phyloP scores from a whole-genome alignment of 768 basidiomycete genomes.

The Pholiota molesta region DNA sequence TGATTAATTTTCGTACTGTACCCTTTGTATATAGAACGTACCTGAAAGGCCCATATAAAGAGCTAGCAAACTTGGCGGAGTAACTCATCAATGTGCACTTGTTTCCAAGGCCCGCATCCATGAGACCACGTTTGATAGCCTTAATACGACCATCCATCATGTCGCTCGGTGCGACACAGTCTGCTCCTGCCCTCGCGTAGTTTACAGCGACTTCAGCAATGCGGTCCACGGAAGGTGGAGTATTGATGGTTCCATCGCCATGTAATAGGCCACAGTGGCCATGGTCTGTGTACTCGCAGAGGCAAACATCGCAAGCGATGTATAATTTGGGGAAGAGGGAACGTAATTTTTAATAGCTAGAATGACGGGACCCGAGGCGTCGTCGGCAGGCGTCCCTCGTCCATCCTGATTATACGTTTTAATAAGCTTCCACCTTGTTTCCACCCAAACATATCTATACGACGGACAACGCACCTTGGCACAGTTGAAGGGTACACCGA shows the following conservation, averaged over 20 bases:
- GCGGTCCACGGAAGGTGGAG: slow-evolving; percentile 77
- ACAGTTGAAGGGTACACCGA: slow-evolving; percentile 87
- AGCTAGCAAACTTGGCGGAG: slow-evolving; percentile 96
- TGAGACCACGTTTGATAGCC: slow-evolving; percentile 84
- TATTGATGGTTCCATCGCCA: slow-evolving; percentile 76
- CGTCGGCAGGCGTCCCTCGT: slow-evolving; percentile 87
- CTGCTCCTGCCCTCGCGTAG: slow-evolving; percentile 95
- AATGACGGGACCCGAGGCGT: slow-evolving; percentile 89
- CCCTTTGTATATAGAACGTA: slow-evolving; percentile 31
- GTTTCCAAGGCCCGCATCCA: slow-evolving; percentile 85
- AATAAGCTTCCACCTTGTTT: background rate
- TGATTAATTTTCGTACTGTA: slow-evolving; percentile 1
- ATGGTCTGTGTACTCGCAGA: slow-evolving; percentile 99
- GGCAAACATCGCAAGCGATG: slow-evolving; percentile 93
- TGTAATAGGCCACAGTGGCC: slow-evolving; percentile 92
- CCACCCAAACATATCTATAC: background rate
- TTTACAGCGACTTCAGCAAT: slow-evolving; percentile 91
- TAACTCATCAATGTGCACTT: slow-evolving; percentile 94
- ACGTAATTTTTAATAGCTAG: slow-evolving; percentile 81
- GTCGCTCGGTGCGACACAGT: slow-evolving; percentile 97
- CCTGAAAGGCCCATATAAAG: slow-evolving; percentile 96
- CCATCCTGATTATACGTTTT: slow-evolving; percentile 59
- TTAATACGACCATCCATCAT: slow-evolving; percentile 99
- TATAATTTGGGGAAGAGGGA: slow-evolving; percentile 81
- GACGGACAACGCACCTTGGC: slow-evolving; percentile 58